A percentile compares a stretch with the other conserved stretches of the same genome.
phyloP scores from a whole-genome alignment of 495 filamentous ascomycete genomes.

The Trichocladium antarcticum region DNA sequence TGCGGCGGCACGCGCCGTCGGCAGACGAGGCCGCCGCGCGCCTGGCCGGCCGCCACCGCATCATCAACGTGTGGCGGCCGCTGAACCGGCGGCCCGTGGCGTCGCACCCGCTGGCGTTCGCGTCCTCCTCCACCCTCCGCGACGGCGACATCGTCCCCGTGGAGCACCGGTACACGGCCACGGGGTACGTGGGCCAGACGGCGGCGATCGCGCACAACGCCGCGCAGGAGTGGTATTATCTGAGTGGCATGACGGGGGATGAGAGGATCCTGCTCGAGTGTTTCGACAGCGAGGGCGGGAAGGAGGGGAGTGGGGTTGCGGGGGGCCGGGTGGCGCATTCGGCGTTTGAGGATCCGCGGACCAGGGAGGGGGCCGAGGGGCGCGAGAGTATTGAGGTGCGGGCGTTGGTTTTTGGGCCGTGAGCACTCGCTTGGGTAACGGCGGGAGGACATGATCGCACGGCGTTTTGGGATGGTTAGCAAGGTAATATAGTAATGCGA shows the following conservation, averaged over 20 bases:
- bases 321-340: constrained; percentile 67
- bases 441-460: too few species aligned
- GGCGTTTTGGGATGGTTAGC: background rate
- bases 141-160: constrained; percentile 58
- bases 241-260: constrained; percentile 61
- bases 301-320: constrained; percentile 37
- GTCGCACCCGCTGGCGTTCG: constrained; percentile 58
- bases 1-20: constrained; percentile 46
- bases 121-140: constrained; percentile 46
- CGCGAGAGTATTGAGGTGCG: constrained; percentile 83
- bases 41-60: constrained; percentile 54
- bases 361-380: constrained; percentile 44
- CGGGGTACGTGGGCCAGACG: constrained; percentile 60
- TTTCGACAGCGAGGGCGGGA: constrained; percentile 52
- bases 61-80: constrained; percentile 83
- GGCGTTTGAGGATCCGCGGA: constrained; percentile 66
- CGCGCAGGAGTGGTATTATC: constrained; percentile 62
- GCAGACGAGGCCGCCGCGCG: constrained; percentile 41
- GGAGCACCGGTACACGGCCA: constrained; percentile 58
- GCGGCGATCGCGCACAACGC: constrained; percentile 54
- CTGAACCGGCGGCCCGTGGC: constrained; percentile 59
- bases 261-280: constrained; percentile 76
- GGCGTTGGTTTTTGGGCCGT: constrained; percentile 69
- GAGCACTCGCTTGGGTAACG: constrained; percentile 5
- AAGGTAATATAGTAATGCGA: background rate